Evolutionary conservation across 2,329 filamentous ascomycete genomes (phyloP).

Genomic region (Fusarium avenaceum): DNA sequence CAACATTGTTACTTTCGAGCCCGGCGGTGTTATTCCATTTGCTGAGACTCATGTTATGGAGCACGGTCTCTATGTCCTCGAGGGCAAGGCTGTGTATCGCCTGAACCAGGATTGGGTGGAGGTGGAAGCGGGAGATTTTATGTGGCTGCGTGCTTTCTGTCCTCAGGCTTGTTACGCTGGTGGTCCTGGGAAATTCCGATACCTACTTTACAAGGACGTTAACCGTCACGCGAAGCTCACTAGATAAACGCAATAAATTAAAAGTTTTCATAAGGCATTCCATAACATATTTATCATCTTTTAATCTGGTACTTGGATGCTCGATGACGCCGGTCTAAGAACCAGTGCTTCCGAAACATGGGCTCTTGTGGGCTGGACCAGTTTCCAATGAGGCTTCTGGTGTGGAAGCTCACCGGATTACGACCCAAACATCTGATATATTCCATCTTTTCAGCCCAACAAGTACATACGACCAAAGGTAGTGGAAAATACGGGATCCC

Average conservation of each 20-base stretch:
- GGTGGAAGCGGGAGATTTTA: constrained; percentile 32
- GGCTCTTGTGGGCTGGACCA: background rate
- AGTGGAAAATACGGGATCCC: too few species aligned
- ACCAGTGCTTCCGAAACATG: background rate
- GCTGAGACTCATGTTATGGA: constrained; percentile 38
- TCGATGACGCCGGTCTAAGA: too few species aligned
- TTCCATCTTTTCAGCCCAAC: fast-evolving
- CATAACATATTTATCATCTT: background rate
- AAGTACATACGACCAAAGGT: too few species aligned
- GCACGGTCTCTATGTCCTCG: constrained; percentile 30
- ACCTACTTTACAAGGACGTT: constrained; percentile 31
- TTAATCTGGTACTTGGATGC: too few species aligned
- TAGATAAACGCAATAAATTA: constrained; percentile 1
- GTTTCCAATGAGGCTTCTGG: background rate
- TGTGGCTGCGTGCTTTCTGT: constrained; percentile 34
- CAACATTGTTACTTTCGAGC: constrained; percentile 33
- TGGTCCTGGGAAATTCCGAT: constrained; percentile 30
- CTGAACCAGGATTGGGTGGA: constrained; percentile 34
- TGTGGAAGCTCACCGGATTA: background rate
- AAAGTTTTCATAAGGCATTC: background rate
- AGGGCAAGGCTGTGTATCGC: constrained; percentile 32
- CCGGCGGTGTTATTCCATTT: constrained; percentile 26
- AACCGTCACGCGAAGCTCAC: constrained; percentile 22
- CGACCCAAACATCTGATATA: fast-evolving
- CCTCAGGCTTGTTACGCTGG: constrained; percentile 35